phyloP scores from a whole-genome alignment of 805 yeast genomes.

The Lachancea sp. region DNA sequence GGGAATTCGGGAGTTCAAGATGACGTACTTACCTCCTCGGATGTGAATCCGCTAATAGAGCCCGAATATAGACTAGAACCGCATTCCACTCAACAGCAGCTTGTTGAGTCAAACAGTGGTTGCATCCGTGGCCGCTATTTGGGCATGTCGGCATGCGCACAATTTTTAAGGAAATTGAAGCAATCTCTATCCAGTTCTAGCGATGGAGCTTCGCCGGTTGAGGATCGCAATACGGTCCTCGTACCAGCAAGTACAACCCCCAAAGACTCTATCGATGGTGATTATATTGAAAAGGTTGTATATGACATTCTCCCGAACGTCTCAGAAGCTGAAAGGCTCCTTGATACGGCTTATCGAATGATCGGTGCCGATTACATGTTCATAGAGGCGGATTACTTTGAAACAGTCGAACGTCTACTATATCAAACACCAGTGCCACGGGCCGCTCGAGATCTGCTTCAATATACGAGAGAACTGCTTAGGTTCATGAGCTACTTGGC shows the following conservation, averaged over 20 bases:
- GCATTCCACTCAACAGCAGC: background rate
- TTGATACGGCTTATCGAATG: conserved; percentile 10
- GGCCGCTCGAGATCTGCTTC: background rate
- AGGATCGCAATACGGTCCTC: background rate
- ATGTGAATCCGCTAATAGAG: conserved; percentile 13
- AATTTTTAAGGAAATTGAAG: conserved; percentile 13
- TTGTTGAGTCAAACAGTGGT: background rate
- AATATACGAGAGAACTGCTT: conserved; percentile 13
- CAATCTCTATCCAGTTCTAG: conserved; percentile 12
- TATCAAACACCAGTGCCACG: conserved; percentile 4
- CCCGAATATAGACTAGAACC: conserved; percentile 2
- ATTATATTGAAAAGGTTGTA: background rate
- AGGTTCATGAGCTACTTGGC: conserved; percentile 16
- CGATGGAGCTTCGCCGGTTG: background rate
- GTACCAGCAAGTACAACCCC: background rate
- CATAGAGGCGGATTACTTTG: conserved; percentile 13
- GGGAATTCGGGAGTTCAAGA: background rate
- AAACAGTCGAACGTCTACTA: conserved; percentile 6
- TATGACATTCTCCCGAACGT: conserved; percentile 11
- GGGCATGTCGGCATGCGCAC: conserved; percentile 17
- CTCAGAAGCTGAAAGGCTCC: conserved; percentile 13
- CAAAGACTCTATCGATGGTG: background rate
- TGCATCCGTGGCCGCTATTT: conserved; percentile 5
- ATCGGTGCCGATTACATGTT: conserved; percentile 21
- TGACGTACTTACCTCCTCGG: background rate